Conservation (phyloP, 352 stramenopile genomes). For the Globisporangium acanthophoron region DNA sequence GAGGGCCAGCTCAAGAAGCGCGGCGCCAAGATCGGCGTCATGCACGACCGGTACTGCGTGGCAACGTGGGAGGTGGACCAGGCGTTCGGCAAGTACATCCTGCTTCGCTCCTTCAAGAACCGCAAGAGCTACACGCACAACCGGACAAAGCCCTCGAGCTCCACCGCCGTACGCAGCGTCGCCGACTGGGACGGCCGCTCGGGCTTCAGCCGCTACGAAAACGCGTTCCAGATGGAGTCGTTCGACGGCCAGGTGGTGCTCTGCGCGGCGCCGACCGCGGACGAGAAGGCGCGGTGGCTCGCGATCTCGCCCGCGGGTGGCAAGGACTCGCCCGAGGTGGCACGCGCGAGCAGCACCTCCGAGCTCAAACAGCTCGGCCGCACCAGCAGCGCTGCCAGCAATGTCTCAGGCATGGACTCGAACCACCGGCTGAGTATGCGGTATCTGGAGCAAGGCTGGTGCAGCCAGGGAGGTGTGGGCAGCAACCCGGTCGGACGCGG, state of each 20-base stretch:
- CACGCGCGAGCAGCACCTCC: not conserved
- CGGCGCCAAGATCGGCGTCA: conserved; percentile 58
- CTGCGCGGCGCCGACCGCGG: conserved; percentile 43
- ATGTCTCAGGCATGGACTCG: not conserved
- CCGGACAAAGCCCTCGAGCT: conserved; percentile 47
- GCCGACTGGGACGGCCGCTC: conserved; percentile 72
- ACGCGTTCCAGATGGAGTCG: conserved; percentile 73
- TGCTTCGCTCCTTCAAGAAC: conserved; percentile 73
- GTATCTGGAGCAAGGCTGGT: conserved; percentile 7
- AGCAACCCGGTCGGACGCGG: not conserved
- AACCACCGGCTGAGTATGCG: conserved; percentile 9
- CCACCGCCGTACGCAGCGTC: conserved; percentile 58
- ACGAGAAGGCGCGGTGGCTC: conserved; percentile 60
- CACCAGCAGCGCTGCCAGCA: not conserved
- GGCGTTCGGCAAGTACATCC: conserved; percentile 31
- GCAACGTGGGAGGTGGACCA: conserved; percentile 52
- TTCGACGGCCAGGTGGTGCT: conserved; percentile 51
- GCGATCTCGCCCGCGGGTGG: conserved; percentile 27
- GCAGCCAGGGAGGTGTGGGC: not conserved
- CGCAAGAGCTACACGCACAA: conserved; percentile 30
- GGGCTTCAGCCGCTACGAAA: conserved; percentile 64
- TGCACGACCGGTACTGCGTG: conserved; percentile 83
- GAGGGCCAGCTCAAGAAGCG: conserved; percentile 75
- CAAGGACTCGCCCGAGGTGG: not conserved
- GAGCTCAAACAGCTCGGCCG: not conserved